phyloP scores from a whole-genome alignment of 805 yeast genomes.

The Metahyphopichia silvanorum region DNA sequence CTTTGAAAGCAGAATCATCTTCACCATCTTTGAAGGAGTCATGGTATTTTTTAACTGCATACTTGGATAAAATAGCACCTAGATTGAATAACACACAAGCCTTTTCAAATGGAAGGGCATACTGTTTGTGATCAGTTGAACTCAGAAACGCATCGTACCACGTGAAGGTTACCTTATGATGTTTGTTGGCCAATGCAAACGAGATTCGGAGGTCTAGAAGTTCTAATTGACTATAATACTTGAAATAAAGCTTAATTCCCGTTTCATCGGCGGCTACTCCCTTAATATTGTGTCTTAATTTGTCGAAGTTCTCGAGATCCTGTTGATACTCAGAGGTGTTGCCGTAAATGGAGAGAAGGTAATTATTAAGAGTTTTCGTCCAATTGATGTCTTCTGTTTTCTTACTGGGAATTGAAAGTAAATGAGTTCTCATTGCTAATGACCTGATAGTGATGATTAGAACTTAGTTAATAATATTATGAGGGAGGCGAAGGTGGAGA shows the following conservation, averaged over 20 bases:
- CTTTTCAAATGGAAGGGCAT: conserved; percentile 84
- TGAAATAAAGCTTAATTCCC: conserved; percentile 55
- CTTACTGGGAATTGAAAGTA: conserved; percentile 30
- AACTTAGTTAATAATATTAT: neutral
- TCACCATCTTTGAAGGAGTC: conserved; percentile 20
- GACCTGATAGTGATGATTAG: no score
- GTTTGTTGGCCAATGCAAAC: conserved; percentile 45
- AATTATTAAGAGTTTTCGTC: conserved; percentile 56
- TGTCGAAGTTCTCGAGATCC: conserved; percentile 54
- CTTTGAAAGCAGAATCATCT: conserved; percentile 47
- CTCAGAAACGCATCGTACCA: conserved; percentile 76
- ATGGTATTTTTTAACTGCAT: conserved; percentile 36
- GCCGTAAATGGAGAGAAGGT: conserved; percentile 63
- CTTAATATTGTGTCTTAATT: conserved; percentile 55
- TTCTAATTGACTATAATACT: conserved; percentile 80
- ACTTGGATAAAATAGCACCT: conserved; percentile 57
- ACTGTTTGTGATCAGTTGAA: conserved; percentile 55
- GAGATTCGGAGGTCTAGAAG: conserved; percentile 77
- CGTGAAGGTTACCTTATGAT: conserved; percentile 53
- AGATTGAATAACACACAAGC: conserved; percentile 80
- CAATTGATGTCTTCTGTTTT: conserved; percentile 62
- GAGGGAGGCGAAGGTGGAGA: neutral
- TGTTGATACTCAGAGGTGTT: conserved; percentile 50
- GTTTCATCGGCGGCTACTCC: conserved; percentile 43
- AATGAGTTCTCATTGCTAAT: conserved; percentile 20